A percentile compares a stretch with the other conserved stretches of the same genome.
phyloP scores from a whole-genome alignment of 108 stramenopile species.

The Cafeteria roenbergensis region DNA sequence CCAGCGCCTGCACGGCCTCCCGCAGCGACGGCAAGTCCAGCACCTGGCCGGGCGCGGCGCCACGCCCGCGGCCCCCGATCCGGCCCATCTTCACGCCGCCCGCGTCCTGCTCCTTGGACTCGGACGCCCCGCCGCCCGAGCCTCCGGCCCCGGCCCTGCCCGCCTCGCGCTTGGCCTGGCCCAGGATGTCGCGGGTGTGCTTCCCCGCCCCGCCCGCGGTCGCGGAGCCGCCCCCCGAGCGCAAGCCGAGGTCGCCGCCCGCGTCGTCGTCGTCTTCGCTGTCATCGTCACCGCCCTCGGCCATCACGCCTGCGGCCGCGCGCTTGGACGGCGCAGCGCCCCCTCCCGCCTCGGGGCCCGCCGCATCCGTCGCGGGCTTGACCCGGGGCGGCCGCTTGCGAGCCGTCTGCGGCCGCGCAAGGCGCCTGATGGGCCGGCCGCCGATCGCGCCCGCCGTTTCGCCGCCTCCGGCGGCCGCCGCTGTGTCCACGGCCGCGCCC shows the following conservation, averaged over 20 bases:
- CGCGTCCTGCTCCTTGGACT: constrained; percentile 10
- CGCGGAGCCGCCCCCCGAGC: not conserved
- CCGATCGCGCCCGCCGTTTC: constrained; percentile 1
- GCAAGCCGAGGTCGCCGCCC: constrained; percentile 18
- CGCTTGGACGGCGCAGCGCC: not conserved
- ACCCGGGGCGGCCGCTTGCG: constrained; percentile 40
- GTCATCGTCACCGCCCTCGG: constrained; percentile 18
- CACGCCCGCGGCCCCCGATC: not conserved
- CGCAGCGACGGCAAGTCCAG: constrained; percentile 41
- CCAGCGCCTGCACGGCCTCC: constrained; percentile 45
- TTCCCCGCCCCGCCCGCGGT: constrained; percentile 8
- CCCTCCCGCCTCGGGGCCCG: constrained; percentile 15
- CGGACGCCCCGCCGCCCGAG: constrained; percentile 10
- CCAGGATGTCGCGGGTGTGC: constrained; percentile 12
- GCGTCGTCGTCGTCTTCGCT: constrained; percentile 18
- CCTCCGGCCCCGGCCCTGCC: constrained; percentile 13
- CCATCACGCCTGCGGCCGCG: constrained; percentile 12
- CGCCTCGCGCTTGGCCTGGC: constrained; percentile 17
- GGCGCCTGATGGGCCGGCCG: not conserved
- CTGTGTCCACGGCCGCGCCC: constrained; percentile 1
- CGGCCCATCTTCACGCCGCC: constrained; percentile 10
- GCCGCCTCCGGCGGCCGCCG: not conserved
- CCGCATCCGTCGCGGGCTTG: constrained; percentile 21
- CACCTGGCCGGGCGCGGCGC: constrained; percentile 6
- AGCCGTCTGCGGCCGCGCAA: constrained; percentile 40